Evolutionary conservation across 2,329 filamentous ascomycete genomes (phyloP), one percentile per base, ranked within the genome.

Genomic region (Trichoderma sp.): DNA sequence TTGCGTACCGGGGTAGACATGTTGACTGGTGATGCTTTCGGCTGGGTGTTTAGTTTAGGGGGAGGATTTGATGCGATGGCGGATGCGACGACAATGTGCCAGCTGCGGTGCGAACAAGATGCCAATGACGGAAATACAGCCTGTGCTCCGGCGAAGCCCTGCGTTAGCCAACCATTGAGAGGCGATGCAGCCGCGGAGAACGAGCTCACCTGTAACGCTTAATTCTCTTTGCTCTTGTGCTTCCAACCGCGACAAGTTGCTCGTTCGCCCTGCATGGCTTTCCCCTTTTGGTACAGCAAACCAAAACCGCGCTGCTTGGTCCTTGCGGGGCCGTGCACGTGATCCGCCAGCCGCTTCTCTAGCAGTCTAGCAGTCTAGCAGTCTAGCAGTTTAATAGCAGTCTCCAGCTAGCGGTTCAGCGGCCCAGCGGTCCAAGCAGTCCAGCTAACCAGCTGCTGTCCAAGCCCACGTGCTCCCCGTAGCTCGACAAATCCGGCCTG

Each of bases 1-100:
- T 65, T 55, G 61, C 75, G 67, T 79, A 82, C 81, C 75, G 81
- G 80, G 81, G 81, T 80, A 75, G 81, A 78, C 81, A 82, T 82
- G 62, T 76, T 80, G 77, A 72, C 20, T 73, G 73, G 73, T 74
- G 72, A 69, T 34, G 69, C 15, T 53, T 23, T 12, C 28, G 61
- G 61, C 20, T 58, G 59, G 55, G 66, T 34, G 65, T 68, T 68
- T 47, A 59, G 36, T 39, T 39, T 39, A 36, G 65, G 65, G 65
- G 65, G 13, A 30, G 36, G 23, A n/a, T n/a, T n/a, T n/a, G n/a
- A 30, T 58, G 32, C 34, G 55, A 68, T 47, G 8, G 15, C 36
- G 26, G 32, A 15, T 15, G 17, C 20, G 55, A 39, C 34, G 36
- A 57, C 30, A 47, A 68, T 17, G 5, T 39, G 17, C 55, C n/a